phyloP scores from a whole-genome alignment of 2,329 filamentous ascomycete species.

The Fusarium sp. region DNA sequence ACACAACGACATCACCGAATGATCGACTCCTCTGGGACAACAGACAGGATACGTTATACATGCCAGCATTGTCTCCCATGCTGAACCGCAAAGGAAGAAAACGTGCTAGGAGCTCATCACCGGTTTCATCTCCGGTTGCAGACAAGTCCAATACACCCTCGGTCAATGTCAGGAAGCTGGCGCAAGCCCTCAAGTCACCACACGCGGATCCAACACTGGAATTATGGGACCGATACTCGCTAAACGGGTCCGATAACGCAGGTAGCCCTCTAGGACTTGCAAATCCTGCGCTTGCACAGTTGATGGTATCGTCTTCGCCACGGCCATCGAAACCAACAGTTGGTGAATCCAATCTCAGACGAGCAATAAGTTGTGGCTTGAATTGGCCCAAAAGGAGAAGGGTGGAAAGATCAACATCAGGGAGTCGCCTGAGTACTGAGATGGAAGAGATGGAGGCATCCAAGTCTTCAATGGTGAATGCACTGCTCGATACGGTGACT shows the following conservation, averaged over 20 bases:
- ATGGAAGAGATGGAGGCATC: slow-evolving; percentile 57
- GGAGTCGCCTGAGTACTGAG: slow-evolving; percentile 46
- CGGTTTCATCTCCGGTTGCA: slow-evolving; percentile 70
- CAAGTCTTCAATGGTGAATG: slow-evolving; percentile 67
- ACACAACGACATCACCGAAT: slow-evolving; percentile 63
- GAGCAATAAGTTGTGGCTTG: slow-evolving; percentile 74
- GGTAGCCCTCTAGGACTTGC: slow-evolving; percentile 56
- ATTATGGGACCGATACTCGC: slow-evolving; percentile 79
- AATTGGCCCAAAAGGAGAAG: slow-evolving; percentile 78
- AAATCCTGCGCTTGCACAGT: slow-evolving; percentile 68
- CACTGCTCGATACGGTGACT: slow-evolving; percentile 73
- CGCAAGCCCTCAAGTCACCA: slow-evolving; percentile 69
- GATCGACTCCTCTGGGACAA: slow-evolving; percentile 71
- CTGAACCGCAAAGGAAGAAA: slow-evolving; percentile 66
- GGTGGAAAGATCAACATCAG: slow-evolving; percentile 58
- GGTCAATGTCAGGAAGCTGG: slow-evolving; percentile 67
- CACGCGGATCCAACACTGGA: slow-evolving; percentile 78
- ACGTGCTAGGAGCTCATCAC: slow-evolving; percentile 78
- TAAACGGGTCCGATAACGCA: slow-evolving; percentile 52
- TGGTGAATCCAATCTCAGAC: slow-evolving; percentile 59
- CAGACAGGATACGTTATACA: slow-evolving; percentile 53
- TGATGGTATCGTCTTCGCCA: slow-evolving; percentile 77
- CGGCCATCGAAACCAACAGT: slow-evolving; percentile 60
- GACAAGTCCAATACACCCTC: slow-evolving; percentile 56
- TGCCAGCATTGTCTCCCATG: slow-evolving; percentile 58